Conservation (phyloP, 176 grass and related monocot genomes). For the Eremochloa ophiuroides region DNA sequence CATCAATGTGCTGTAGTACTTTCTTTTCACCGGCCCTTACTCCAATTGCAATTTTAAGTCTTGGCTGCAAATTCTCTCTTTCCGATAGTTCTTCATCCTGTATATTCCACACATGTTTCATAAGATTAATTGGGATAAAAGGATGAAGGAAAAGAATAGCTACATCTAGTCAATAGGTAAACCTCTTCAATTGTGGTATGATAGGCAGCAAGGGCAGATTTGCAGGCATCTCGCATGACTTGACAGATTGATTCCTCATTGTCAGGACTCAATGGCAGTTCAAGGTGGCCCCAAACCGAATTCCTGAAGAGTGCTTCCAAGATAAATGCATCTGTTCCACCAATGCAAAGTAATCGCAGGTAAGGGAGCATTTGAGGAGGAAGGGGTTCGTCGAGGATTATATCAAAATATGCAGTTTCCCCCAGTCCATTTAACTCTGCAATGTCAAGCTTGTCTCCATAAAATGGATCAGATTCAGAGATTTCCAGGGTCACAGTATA, state of each 20-base stretch:
- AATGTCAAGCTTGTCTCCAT: constrained; percentile 89
- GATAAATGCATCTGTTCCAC: constrained; percentile 89
- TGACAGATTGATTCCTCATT: constrained; percentile 91
- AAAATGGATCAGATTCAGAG: constrained; percentile 84
- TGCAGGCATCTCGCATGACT: constrained; percentile 77
- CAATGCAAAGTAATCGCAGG: constrained; percentile 77
- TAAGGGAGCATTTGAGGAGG: constrained; percentile 76
- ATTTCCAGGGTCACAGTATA: constrained; percentile 91
- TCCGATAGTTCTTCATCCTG: constrained; percentile 77
- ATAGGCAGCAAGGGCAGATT: constrained; percentile 69
- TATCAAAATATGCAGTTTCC: constrained; percentile 82
- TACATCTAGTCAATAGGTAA: neutral
- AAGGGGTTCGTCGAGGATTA: constrained; percentile 57
- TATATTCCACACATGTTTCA: constrained; percentile 24
- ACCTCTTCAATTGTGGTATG: constrained; percentile 86
- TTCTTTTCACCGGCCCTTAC: constrained; percentile 87
- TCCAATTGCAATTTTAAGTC: constrained; percentile 56
- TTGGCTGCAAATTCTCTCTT: constrained; percentile 43
- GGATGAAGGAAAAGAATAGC: constrained; percentile 7
- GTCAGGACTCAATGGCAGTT: constrained; percentile 72
- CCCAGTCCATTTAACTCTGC: constrained; percentile 78
- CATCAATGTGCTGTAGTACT: constrained; percentile 74
- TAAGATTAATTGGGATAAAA: constrained; percentile 14
- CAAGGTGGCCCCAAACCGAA: constrained; percentile 84
- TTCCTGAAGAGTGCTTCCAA: constrained; percentile 94